Evolutionary conservation across 2,329 filamentous ascomycete genomes (phyloP).

Genomic region (Seiridium cupressi): DNA sequence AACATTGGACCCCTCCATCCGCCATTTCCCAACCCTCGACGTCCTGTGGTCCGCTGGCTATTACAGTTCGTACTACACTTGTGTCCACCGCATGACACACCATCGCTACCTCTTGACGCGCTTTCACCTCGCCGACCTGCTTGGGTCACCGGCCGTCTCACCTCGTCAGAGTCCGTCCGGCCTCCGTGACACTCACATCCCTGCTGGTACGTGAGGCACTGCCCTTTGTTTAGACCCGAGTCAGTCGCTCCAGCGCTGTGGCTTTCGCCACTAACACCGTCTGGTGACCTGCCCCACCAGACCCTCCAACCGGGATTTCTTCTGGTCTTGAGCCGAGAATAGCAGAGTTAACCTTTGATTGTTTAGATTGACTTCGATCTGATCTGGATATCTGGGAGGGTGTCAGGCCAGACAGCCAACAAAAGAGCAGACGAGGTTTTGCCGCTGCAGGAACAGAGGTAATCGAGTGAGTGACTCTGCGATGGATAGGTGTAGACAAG

Average conservation of each 20-base stretch:
- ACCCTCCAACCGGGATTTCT: conserved; percentile 21
- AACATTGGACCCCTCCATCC: background rate
- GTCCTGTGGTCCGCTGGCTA: background rate
- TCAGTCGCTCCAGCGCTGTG: conserved; percentile 22
- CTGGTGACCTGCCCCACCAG: conserved; percentile 28
- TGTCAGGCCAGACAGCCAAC: background rate
- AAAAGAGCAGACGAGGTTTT: background rate
- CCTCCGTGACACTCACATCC: conserved; percentile 4
- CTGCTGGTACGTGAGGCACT: conserved; percentile 9
- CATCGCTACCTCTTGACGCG: background rate
- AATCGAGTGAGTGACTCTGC: background rate
- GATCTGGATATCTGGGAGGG: conserved; percentile 6
- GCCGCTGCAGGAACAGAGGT: conserved; percentile 6
- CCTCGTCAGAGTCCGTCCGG: background rate
- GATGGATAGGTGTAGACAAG: conserved; percentile 4
- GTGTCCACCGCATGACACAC: conserved; percentile 5
- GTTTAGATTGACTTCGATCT: conserved; percentile 11
- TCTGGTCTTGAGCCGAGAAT: conserved; percentile 20
- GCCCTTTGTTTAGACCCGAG: conserved; percentile 22
- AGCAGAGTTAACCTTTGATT: conserved; percentile 17
- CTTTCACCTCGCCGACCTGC: background rate
- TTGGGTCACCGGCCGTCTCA: conserved; percentile 7
- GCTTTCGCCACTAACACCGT: conserved; percentile 28
- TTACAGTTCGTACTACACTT: background rate
- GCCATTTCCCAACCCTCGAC: background rate